phyloP scores from a whole-genome alignment of 768 basidiomycete genomes.

The Boletales sp. region DNA sequence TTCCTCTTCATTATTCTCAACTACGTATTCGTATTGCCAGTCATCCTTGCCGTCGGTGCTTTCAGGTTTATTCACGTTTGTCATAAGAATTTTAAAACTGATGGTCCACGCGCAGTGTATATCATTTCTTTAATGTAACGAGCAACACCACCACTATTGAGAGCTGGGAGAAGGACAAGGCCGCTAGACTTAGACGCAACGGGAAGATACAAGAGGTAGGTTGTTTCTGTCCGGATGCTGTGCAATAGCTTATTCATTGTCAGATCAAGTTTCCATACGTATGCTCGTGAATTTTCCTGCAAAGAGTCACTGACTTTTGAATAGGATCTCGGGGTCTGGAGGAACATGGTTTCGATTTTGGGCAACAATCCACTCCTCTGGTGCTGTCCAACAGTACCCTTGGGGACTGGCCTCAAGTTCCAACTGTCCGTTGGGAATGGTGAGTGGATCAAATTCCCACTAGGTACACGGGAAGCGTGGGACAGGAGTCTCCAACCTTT shows the following conservation, averaged over 20 bases:
- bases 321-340: conserved; percentile 73
- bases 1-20: conserved; percentile 87
- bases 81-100: conserved; percentile 6
- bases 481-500: conserved; percentile 1
- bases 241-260: conserved; percentile 1
- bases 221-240: not conserved
- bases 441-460: conserved; percentile 60
- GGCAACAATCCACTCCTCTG: conserved; percentile 74
- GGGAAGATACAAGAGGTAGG: conserved; percentile 81
- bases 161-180: conserved; percentile 97
- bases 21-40: conserved; percentile 80
- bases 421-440: conserved; percentile 67
- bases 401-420: conserved; percentile 75
- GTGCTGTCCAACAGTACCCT: conserved; percentile 72
- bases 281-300: conserved; percentile 22
- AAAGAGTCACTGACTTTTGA: conserved; percentile 8
- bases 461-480: conserved; percentile 6
- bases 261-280: conserved; percentile 94
- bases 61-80: conserved; percentile 61
- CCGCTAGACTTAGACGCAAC: conserved; percentile 74
- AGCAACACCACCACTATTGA: conserved; percentile 95
- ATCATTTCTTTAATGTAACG: conserved; percentile 75
- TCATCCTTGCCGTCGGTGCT: conserved; percentile 79
- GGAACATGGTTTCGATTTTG: conserved; percentile 75
- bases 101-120: conserved; percentile 52